These are phyloP conservation scores for Piper betle DNA, from an alignment of 164 flowering plant genomes.

Conservation along the genomic window DNA sequence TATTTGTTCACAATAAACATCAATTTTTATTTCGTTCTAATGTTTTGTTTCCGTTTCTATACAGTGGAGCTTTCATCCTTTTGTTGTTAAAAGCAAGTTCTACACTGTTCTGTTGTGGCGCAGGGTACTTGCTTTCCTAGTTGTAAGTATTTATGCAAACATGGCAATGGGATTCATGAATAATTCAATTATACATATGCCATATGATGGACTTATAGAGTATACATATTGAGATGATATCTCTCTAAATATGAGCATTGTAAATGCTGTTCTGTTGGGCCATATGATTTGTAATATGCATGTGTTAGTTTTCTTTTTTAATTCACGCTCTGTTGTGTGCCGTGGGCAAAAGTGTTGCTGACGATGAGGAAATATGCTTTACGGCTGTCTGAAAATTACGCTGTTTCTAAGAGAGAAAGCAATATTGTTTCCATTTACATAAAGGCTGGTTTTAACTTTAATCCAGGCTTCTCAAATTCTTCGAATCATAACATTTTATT, in stretches of 20 bases:
- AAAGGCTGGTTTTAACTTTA: constrained; percentile 2
- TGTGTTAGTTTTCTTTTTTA: neutral
- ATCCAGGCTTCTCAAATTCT: constrained; percentile 78
- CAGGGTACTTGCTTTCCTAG: constrained; percentile 91
- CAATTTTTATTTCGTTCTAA: too few relatives aligned
- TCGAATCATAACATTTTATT: constrained; percentile 75
- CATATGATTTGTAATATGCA: neutral
- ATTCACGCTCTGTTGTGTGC: neutral
- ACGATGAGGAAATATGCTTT: neutral
- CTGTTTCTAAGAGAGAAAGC: too few relatives aligned
- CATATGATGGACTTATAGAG: too few relatives aligned
- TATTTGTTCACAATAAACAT: too few relatives aligned
- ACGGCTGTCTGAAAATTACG: too few relatives aligned
- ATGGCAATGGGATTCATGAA: too few relatives aligned
- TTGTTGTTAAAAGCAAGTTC: constrained; percentile 79
- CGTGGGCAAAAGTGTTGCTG: neutral
- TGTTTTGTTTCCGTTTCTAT: constrained; percentile 14
- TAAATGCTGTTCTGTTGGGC: too few relatives aligned
- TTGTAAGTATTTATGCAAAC: constrained; percentile 44
- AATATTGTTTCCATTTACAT: too few relatives aligned
- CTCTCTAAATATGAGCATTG: too few relatives aligned
- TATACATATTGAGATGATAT: too few relatives aligned
- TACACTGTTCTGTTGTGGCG: constrained; percentile 94
- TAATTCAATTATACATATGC: too few relatives aligned
- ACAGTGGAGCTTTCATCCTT: constrained; percentile 99